A percentile compares a stretch with the other conserved stretches of the same genome.
Evolutionary conservation across 2,329 filamentous ascomycete species (phyloP).

Genomic region (Pseudocercospora fijiensis): DNA sequence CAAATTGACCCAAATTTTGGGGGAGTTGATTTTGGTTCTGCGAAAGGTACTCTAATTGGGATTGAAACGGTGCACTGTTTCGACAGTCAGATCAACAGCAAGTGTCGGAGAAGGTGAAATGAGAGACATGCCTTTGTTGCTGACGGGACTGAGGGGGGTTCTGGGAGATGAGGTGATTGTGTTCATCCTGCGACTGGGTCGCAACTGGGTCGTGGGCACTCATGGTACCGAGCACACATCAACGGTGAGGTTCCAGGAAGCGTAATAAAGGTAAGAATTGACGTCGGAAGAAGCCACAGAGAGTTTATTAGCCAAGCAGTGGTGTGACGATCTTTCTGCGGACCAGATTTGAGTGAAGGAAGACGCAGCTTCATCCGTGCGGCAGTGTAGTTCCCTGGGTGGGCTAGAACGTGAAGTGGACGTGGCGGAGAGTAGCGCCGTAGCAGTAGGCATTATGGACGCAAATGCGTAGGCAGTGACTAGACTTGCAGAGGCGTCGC

Average conservation of each 20-base stretch:
- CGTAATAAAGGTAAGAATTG: conserved; percentile 7
- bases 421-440: conserved; percentile 2
- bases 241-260: background rate
- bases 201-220: conserved; percentile 11
- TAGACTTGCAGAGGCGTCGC: conserved; percentile 7
- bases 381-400: conserved; percentile 5
- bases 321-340: conserved; percentile 16
- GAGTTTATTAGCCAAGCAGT: conserved; percentile 8
- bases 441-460: conserved; percentile 9
- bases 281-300: conserved; percentile 12
- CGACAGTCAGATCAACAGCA: conserved; percentile 6
- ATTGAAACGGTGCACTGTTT: conserved; percentile 27
- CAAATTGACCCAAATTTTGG: conserved; percentile 20
- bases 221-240: conserved; percentile 12
- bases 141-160: conserved; percentile 9
- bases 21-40: conserved; percentile 21
- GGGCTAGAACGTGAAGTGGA: conserved; percentile 7
- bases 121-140: conserved; percentile 18
- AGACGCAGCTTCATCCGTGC: background rate
- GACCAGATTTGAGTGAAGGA: conserved; percentile 6
- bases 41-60: conserved; percentile 26
- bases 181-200: conserved; percentile 7
- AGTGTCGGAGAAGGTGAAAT: background rate
- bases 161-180: background rate
- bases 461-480: background rate